A percentile compares a stretch with the other conserved stretches of the same genome.
These are phyloP conservation scores for Sporobolomyces phaffii DNA, from an alignment of 768 basidiomycete genomes.

Conservation along the genomic window DNA sequence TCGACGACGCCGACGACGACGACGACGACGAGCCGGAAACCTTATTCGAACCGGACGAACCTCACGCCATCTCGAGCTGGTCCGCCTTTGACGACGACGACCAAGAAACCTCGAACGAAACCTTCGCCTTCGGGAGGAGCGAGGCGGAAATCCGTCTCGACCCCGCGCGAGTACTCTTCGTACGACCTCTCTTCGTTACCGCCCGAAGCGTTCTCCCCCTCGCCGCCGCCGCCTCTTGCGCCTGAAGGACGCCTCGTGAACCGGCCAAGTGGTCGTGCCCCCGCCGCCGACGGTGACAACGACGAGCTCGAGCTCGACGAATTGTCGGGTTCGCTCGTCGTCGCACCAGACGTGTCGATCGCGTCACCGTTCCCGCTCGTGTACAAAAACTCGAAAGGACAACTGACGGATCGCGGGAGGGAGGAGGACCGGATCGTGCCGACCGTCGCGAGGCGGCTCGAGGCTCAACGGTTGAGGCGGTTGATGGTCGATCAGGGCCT, in stretches of 20 bases:
- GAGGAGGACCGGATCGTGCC: conserved; percentile 18
- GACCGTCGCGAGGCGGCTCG: conserved; percentile 15
- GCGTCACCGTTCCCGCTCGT: conserved; percentile 1
- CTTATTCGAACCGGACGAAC: background rate
- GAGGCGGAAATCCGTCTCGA: conserved; percentile 13
- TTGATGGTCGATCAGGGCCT: background rate
- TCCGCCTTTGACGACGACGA: background rate
- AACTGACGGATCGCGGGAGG: background rate
- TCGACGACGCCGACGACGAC: background rate
- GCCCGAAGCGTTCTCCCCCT: background rate
- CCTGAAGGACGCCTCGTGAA: too few relatives aligned
- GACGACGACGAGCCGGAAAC: background rate
- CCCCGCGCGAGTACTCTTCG: background rate
- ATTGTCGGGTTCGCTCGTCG: background rate
- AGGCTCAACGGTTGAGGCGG: conserved; percentile 9
- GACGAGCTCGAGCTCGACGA: too few relatives aligned
- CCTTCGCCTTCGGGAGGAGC: background rate
- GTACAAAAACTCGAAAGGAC: conserved; percentile 17
- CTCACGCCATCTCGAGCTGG: background rate
- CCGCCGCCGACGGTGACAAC: background rate
- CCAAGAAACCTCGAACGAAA: background rate
- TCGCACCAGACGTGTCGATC: background rate
- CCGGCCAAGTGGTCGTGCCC: too few relatives aligned
- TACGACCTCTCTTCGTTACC: conserved; percentile 12
- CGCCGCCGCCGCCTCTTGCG: background rate